Conservation (phyloP, 1,284 basidiomycete species). For the Ustilago crameri region DNA sequence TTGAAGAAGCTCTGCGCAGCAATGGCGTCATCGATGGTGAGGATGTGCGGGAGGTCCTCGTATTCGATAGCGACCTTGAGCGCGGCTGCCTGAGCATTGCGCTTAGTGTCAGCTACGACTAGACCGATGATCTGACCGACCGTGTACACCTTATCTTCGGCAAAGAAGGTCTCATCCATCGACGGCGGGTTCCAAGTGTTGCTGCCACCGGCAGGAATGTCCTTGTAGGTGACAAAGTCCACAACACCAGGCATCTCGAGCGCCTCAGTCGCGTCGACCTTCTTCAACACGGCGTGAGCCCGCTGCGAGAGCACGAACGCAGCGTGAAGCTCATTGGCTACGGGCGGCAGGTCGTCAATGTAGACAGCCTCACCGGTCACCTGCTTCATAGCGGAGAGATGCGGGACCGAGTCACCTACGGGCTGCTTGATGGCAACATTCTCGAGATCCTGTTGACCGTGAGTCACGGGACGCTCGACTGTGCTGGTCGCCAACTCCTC, state of each 20-base stretch:
- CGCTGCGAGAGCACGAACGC: constrained; percentile 66
- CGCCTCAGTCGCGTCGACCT: constrained; percentile 63
- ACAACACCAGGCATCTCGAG: constrained; percentile 65
- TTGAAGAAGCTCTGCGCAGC: constrained; percentile 55
- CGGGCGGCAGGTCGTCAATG: constrained; percentile 67
- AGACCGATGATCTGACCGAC: constrained; percentile 68
- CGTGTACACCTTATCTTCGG: constrained; percentile 64
- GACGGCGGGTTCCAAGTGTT: constrained; percentile 68
- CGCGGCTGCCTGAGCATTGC: constrained; percentile 67
- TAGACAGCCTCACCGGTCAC: constrained; percentile 68
- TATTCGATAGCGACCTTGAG: constrained; percentile 67
- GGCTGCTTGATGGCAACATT: constrained; percentile 53
- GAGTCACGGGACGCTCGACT: constrained; percentile 46
- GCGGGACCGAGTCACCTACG: constrained; percentile 62
- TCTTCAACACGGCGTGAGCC: constrained; percentile 66
- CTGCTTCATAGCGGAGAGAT: constrained; percentile 68
- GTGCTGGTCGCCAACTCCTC: constrained; percentile 48
- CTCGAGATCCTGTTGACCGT: constrained; percentile 54
- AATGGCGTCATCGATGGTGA: constrained; percentile 68
- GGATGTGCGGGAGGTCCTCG: constrained; percentile 66
- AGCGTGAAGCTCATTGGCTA: constrained; percentile 65
- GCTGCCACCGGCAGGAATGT: constrained; percentile 63
- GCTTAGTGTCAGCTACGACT: constrained; percentile 66
- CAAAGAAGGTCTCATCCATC: constrained; percentile 68
- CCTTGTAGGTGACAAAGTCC: constrained; percentile 62